Base-by-base conservation (phyloP, 306 rosid species). In the Lotus japonicus region DNA sequence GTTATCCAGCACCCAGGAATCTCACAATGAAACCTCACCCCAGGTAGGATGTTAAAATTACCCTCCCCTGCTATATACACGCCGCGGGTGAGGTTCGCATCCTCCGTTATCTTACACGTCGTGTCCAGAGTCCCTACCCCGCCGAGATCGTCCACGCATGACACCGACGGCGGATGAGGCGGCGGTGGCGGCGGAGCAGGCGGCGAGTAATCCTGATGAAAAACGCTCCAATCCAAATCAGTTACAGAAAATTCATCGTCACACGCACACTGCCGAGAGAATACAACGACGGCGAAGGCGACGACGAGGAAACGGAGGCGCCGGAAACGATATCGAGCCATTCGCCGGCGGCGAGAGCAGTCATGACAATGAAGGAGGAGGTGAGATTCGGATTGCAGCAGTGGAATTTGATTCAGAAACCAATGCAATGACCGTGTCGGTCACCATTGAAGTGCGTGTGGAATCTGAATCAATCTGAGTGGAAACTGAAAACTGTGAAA, bases 171-270 rank as follows among this genome's bases (percentile, higher is more conserved):
- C 18, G 97, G 96, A 53, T 71, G 97, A 9, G 99, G 99, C 43
- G 99, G 99, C 2, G 99, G 99, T 0, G 97, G 99, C 0, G 99
- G 99, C 4, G 99, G 99, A 31, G 99, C 86, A 18, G 99, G 99
- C 4, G 99, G 99, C 35, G 99, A 87, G 83, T 95, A 95, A 52
- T 95, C 99, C 73, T 90, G 99, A 31, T 85, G 96, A 28, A 88
- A 90, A 28, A 90, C 83, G 74, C 38, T 82, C 88, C 83, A 82
- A 73, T 83, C 89, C 14, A 80, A 80, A 81, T 86, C 96, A 31
- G 76, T 38, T 36, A 84, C 11, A 7, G 86, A 64, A 46, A 77
- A 71, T 15, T 85, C 96, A 21, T 85, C 70, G 2, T 45, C 72
- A 11, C 75, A 73, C 23, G 35, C 23, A 42, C 70, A 48, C 51